Conservation (phyloP, 441 rosid species). For the Mallotus repandus region DNA sequence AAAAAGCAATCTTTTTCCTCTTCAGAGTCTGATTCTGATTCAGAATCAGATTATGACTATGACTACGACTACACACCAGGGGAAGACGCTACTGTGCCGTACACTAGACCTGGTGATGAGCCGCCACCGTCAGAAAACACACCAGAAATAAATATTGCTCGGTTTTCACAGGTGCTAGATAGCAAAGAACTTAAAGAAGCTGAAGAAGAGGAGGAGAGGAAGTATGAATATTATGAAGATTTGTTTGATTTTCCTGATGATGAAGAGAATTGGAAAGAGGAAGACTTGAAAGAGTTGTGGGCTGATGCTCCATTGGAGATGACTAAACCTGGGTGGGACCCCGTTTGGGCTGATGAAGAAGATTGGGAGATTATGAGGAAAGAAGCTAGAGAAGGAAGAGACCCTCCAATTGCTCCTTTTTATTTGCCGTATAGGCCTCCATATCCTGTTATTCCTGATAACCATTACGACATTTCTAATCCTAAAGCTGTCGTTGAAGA, state of each 20-base stretch:
- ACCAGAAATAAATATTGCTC: slow-evolving; percentile 50
- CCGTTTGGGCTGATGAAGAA: slow-evolving; percentile 66
- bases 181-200: slow-evolving; percentile 33
- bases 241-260: slow-evolving; percentile 66
- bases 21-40: slow-evolving; percentile 42
- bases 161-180: slow-evolving; percentile 40
- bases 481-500: slow-evolving; percentile 79
- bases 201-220: slow-evolving; percentile 49
- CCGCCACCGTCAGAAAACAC: slow-evolving; percentile 35
- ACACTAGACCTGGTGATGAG: slow-evolving; percentile 45
- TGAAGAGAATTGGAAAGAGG: slow-evolving; percentile 74
- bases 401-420: slow-evolving; percentile 77
- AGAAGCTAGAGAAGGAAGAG: slow-evolving; percentile 49
- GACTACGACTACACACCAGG: slow-evolving; percentile 28
- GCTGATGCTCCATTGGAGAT: slow-evolving; percentile 60
- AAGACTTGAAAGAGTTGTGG: slow-evolving; percentile 79
- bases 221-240: slow-evolving; percentile 39
- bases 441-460: slow-evolving; percentile 67
- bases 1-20: slow-evolving; percentile 19
- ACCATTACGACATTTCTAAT: slow-evolving; percentile 50
- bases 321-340: slow-evolving; percentile 86
- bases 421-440: slow-evolving; percentile 81
- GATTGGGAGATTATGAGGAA: slow-evolving; percentile 60
- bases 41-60: slow-evolving; percentile 43
- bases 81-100: slow-evolving; percentile 22